Evolutionary conservation across 2,329 filamentous ascomycete species (phyloP).

Genomic region (Intubia oerlemansii): DNA sequence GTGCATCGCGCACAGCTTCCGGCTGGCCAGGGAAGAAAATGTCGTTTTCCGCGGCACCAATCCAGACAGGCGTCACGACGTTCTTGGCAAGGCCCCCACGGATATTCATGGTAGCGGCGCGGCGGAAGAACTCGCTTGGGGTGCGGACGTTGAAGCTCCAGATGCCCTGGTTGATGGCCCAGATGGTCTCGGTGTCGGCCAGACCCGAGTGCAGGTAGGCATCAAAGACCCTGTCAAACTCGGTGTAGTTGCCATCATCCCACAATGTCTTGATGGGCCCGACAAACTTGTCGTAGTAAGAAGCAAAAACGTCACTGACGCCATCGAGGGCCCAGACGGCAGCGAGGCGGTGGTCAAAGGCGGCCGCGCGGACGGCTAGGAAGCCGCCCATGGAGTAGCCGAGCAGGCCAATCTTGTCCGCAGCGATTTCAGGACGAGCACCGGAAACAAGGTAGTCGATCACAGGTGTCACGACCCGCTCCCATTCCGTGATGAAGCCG

Average conservation of each 20-base stretch:
- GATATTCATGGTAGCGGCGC: conserved; percentile 3
- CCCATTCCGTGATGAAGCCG: conserved; percentile 23
- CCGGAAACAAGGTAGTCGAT: conserved; percentile 15
- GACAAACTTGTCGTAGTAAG: conserved; percentile 3
- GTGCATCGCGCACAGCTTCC: conserved; percentile 6
- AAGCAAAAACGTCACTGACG: conserved; percentile 12
- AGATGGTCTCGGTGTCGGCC: conserved; percentile 7
- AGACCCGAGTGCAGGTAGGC: background rate
- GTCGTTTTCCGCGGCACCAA: conserved; percentile 2
- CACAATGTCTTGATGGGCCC: too few relatives aligned
- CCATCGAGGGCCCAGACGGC: conserved; percentile 19
- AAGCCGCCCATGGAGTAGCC: conserved; percentile 21
- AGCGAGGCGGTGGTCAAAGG: conserved; percentile 19
- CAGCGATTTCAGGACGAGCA: conserved; percentile 12
- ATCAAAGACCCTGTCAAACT: conserved; percentile 1
- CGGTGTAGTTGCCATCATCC: conserved; percentile 1
- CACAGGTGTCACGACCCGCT: conserved; percentile 17
- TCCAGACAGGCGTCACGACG: conserved; percentile 4
- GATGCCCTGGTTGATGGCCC: conserved; percentile 15
- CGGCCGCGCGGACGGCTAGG: conserved; percentile 18
- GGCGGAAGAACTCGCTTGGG: conserved; percentile 2
- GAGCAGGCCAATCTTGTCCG: conserved; percentile 14
- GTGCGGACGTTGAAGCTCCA: conserved; percentile 13
- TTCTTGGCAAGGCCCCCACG: conserved; percentile 2
- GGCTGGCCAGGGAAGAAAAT: conserved; percentile 7